Conservation (phyloP, 129 eudicot species). For the Flaveria trinervia region DNA sequence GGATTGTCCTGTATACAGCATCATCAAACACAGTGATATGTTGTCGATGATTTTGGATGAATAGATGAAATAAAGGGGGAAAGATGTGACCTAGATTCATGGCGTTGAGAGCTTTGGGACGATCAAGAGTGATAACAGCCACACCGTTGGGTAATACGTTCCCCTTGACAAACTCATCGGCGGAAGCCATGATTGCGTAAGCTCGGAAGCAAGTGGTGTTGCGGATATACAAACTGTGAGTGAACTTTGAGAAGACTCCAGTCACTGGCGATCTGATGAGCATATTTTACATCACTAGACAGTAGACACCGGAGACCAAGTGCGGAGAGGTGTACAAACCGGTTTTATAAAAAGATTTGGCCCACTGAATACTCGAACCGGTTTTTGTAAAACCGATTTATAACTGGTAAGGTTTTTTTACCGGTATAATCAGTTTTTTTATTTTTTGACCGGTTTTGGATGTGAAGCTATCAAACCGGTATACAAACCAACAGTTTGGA, state of each 20-base stretch:
- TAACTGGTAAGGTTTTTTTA: too few relatives aligned
- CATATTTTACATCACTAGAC: background rate
- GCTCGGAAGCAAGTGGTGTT: conserved; percentile 24
- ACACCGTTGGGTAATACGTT: conserved; percentile 80
- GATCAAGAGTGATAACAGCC: conserved; percentile 91
- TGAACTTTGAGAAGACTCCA: conserved; percentile 19
- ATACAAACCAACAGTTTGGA: too few relatives aligned
- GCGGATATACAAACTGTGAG: conserved; percentile 16
- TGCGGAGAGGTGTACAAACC: too few relatives aligned
- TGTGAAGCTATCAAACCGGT: too few relatives aligned
- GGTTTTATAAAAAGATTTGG: too few relatives aligned
- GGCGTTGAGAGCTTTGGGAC: conserved; percentile 96
- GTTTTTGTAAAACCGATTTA: too few relatives aligned
- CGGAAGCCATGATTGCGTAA: conserved; percentile 50
- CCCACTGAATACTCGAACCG: too few relatives aligned
- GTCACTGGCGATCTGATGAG: conserved; percentile 9
- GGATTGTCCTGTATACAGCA: background rate
- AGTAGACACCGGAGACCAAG: too few relatives aligned
- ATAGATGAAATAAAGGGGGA: background rate
- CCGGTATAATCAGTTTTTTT: too few relatives aligned
- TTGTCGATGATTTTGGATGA: background rate
- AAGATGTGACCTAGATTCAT: conserved; percentile 73
- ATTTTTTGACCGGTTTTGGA: too few relatives aligned
- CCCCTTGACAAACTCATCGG: conserved; percentile 65
- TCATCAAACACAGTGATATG: background rate